A percentile compares a stretch with the other conserved stretches of the same genome.
phyloP scores from a whole-genome alignment of 495 filamentous ascomycete genomes.

The Lichina pygmaea region DNA sequence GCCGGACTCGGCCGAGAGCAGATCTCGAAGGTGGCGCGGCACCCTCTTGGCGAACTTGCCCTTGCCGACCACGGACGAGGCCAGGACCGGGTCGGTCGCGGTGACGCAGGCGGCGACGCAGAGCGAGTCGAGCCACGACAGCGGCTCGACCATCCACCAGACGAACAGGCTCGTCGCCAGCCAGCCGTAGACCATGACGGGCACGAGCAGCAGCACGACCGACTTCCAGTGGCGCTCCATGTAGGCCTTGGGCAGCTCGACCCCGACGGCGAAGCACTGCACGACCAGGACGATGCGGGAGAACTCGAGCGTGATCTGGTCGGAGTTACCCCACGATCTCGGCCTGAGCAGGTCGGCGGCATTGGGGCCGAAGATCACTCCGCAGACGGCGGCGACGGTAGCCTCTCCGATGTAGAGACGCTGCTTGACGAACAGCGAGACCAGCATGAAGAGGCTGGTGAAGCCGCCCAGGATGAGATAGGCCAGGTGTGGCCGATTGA shows the following conservation, averaged over 20 bases:
- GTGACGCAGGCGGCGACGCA: constrained; percentile 81
- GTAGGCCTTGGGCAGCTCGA: constrained; percentile 89
- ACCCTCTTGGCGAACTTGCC: constrained; percentile 96
- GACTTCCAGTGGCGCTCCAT: constrained; percentile 98
- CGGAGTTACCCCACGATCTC: constrained; percentile 62
- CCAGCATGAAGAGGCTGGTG: constrained; percentile 94
- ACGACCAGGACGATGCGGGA: constrained; percentile 94
- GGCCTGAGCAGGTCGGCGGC: constrained; percentile 81
- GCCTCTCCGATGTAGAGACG: constrained; percentile 96
- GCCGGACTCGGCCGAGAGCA: constrained; percentile 89
- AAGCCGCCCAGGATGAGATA: constrained; percentile 98
- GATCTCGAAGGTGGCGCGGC: constrained; percentile 84
- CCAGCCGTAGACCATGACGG: constrained; percentile 97
- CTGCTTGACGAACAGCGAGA: constrained; percentile 94
- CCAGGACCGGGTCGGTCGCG: constrained; percentile 90
- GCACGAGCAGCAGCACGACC: constrained; percentile 63
- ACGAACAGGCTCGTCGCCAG: constrained; percentile 82
- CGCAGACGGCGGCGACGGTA: constrained; percentile 83
- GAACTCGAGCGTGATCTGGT: constrained; percentile 91
- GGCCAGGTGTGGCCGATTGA: constrained; percentile 90
- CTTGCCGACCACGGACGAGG: constrained; percentile 94
- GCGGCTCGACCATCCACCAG: constrained; percentile 70
- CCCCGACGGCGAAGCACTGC: constrained; percentile 97
- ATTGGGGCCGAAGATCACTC: constrained; percentile 92
- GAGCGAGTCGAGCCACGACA: constrained; percentile 75